Percentiles rank a stretch among this genome's conserved stretches.
Conservation (phyloP, 306 rosid species). For the Leucaena leucocephala region DNA sequence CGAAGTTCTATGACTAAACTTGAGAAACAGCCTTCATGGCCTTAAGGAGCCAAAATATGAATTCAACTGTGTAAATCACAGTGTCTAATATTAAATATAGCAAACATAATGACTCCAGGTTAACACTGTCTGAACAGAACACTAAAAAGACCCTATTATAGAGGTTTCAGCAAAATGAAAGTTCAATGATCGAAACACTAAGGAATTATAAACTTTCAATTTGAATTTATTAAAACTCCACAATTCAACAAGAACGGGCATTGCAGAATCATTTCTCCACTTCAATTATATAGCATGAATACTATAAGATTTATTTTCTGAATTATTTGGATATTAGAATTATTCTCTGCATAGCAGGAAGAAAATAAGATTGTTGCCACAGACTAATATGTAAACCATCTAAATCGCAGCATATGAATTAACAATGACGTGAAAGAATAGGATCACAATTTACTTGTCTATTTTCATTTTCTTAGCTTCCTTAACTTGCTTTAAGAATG, state of each 20-base stretch:
- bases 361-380: constrained; percentile 19
- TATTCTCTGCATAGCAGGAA: constrained; percentile 3
- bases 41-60: background rate
- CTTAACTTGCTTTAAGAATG: constrained; percentile 72
- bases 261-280: constrained; percentile 17
- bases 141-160: background rate
- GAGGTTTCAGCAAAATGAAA: background rate
- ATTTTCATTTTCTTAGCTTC: constrained; percentile 85
- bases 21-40: background rate
- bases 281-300: background rate
- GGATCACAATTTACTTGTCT: constrained; percentile 65
- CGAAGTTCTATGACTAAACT: background rate
- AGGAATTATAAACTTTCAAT: background rate
- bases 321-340: background rate
- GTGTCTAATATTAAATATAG: background rate
- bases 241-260: constrained; percentile 6
- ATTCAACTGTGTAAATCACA: background rate
- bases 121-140: background rate
- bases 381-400: constrained; percentile 24
- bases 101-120: background rate
- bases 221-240: constrained; percentile 9
- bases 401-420: constrained; percentile 5
- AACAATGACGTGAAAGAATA: constrained; percentile 4
- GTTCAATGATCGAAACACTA: background rate
- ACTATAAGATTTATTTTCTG: background rate